Conservation (phyloP, 495 filamentous ascomycete genomes). For the Opeltia flavorubescens region DNA sequence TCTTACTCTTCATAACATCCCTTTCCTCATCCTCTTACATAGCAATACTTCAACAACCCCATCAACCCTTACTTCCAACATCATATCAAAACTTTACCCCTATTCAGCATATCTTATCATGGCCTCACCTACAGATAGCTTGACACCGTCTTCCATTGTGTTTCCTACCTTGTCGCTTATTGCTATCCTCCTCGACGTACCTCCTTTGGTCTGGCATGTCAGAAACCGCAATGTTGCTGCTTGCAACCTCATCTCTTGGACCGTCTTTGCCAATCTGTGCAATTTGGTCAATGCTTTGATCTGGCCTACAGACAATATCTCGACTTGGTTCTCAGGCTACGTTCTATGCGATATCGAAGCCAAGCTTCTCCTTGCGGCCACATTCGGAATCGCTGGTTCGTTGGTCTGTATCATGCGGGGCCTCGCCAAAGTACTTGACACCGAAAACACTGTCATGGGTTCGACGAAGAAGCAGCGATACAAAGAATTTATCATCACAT, state of each 20-base stretch:
- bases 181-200: conserved; percentile 40
- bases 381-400: conserved; percentile 48
- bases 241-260: conserved; percentile 47
- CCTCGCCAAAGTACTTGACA: conserved; percentile 55
- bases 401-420: conserved; percentile 58
- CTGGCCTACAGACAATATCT: conserved; percentile 61
- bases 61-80: not conserved
- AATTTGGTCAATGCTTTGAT: conserved; percentile 65
- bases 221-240: conserved; percentile 48
- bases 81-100: not conserved
- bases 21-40: conserved; percentile 18
- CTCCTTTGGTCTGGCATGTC: conserved; percentile 40
- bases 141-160: conserved; percentile 24
- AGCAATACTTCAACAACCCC: not conserved
- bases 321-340: conserved; percentile 54
- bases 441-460: conserved; percentile 41
- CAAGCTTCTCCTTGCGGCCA: conserved; percentile 49
- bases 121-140: conserved; percentile 22
- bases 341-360: conserved; percentile 75
- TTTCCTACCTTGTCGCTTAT: conserved; percentile 40
- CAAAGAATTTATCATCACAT: conserved; percentile 40
- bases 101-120: conserved; percentile 2
- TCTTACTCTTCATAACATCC: conserved; percentile 15
- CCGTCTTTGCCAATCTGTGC: conserved; percentile 49
- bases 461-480: conserved; percentile 37